Base-by-base conservation (phyloP, 2,329 filamentous ascomycete species). In the Penicillium sp. region DNA sequence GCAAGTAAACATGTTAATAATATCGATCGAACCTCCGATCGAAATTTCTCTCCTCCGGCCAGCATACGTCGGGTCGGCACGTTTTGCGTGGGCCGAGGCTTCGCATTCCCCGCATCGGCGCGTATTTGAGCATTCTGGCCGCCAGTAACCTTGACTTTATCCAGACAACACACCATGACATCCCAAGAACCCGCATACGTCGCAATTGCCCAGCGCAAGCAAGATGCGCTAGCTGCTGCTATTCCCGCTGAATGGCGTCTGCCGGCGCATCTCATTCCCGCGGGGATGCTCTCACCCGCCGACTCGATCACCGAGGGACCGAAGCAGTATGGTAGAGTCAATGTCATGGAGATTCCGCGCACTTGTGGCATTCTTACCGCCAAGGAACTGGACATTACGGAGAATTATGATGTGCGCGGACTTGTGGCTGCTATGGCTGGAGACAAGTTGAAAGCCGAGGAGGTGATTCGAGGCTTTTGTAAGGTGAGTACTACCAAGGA, bases 341-440 rank as follows among this genome's bases (percentile, higher is more conserved):
- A 79, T 56, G 78, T 85, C 24, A 77, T 84, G 56, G 75, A 81
- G 30, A 74, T 87, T 10, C 85, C 85, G 2, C 76, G 80, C n/a
- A 76, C 76, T 54, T 84, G 84, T 66, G 84, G 84, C 0, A 70
- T 88, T 6, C 75, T 88, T 26, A 81, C 72, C 1, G n/a, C 72
- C 0, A 70, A 78, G 5, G 85, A 89, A 63, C 70, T 88, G 22
- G 72, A 76, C 0, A 86, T 88, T 53, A 88, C 86, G 0, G 85
- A 87, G 65, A 68, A 78, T 0, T 83, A 82, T 64, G 82, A 86
- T 71, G 73, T 80, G 1, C 69, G 73, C 2, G 74, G 72, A 1
- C 68, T 83, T 5, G 64, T 81, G 6, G 56, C 59, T 1, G 73
- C 75, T 13, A 76, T 83, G 13, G 63, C 70, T 1, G 59, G 64